Percentiles rank a stretch among this genome's conserved stretches.
Conservation (phyloP, 148 eudicot species). For the Spergularia bocconei region DNA sequence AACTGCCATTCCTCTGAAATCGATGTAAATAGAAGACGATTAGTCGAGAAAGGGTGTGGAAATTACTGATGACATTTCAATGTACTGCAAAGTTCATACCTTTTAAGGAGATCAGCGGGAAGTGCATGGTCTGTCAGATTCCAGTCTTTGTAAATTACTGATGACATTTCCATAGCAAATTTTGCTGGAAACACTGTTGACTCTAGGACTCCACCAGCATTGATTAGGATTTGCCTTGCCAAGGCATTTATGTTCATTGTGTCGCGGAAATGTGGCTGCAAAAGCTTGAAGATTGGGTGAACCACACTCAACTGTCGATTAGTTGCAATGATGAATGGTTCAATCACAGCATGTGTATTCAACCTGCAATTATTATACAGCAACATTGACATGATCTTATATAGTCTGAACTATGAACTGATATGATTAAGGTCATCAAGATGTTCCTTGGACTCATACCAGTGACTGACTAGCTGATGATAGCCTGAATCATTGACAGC, state of each 20-base stretch:
- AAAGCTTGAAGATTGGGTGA: constrained; percentile 73
- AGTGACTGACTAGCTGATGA: constrained; percentile 91
- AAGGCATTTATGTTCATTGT: constrained; percentile 72
- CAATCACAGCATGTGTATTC: constrained; percentile 72
- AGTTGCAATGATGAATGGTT: constrained; percentile 66
- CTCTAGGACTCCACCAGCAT: constrained; percentile 70
- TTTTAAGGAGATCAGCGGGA: constrained; percentile 67
- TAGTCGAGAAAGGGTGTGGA: background rate
- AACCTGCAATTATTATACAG: constrained; percentile 45
- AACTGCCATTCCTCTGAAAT: constrained; percentile 67
- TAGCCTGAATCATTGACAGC: constrained; percentile 90
- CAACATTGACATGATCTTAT: background rate
- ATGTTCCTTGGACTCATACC: constrained; percentile 37
- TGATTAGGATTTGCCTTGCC: constrained; percentile 75
- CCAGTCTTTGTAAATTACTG: constrained; percentile 62
- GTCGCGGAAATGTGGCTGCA: constrained; percentile 80
- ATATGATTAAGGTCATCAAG: background rate
- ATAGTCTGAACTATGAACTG: background rate
- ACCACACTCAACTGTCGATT: constrained; percentile 67
- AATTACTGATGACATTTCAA: too few species aligned
- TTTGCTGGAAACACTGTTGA: constrained; percentile 67
- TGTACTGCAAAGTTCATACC: constrained; percentile 28
- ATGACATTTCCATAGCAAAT: constrained; percentile 73
- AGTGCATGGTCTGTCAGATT: constrained; percentile 64
- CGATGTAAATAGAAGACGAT: background rate